Percentiles rank a stretch among this genome's conserved stretches.
phyloP scores from a whole-genome alignment of 495 filamentous ascomycete genomes.

The Friedmanniomyces endolithicus region DNA sequence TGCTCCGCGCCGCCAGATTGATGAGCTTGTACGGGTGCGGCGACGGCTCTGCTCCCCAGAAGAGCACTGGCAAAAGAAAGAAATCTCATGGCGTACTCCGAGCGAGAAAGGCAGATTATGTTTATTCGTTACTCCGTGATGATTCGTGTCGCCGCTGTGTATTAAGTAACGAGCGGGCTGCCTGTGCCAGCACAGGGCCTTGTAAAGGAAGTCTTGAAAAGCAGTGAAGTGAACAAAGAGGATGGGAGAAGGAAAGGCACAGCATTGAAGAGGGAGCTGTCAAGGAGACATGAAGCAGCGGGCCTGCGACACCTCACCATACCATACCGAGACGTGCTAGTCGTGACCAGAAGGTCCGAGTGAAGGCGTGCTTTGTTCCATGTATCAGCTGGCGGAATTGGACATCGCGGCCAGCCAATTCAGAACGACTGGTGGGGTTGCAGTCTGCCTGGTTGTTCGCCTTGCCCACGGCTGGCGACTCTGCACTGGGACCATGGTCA shows the following conservation, averaged over 20 bases:
- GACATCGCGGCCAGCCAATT: too few relatives aligned
- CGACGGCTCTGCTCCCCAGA: not conserved
- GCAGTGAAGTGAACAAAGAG: not conserved
- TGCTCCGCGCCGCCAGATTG: conserved; percentile 28
- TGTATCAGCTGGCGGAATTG: not conserved
- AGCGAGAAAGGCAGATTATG: not conserved
- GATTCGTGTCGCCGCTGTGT: not conserved
- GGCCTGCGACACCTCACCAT: not conserved
- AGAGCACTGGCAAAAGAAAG: not conserved
- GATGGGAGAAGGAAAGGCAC: not conserved
- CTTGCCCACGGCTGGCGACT: too few relatives aligned
- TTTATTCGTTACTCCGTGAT: not conserved
- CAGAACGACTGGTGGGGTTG: too few relatives aligned
- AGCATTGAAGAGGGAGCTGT: not conserved
- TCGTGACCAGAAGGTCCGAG: not conserved
- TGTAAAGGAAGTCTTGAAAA: not conserved
- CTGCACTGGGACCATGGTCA: too few relatives aligned
- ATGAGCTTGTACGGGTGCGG: conserved; percentile 11
- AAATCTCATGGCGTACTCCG: not conserved
- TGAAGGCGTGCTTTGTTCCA: not conserved
- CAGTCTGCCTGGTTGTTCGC: too few relatives aligned
- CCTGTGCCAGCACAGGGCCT: not conserved
- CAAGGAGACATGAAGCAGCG: not conserved
- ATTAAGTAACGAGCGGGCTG: not conserved
- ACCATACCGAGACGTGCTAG: not conserved